Conservation (phyloP, 2,329 filamentous ascomycete genomes). For the Chaetomiaceae sp. region DNA sequence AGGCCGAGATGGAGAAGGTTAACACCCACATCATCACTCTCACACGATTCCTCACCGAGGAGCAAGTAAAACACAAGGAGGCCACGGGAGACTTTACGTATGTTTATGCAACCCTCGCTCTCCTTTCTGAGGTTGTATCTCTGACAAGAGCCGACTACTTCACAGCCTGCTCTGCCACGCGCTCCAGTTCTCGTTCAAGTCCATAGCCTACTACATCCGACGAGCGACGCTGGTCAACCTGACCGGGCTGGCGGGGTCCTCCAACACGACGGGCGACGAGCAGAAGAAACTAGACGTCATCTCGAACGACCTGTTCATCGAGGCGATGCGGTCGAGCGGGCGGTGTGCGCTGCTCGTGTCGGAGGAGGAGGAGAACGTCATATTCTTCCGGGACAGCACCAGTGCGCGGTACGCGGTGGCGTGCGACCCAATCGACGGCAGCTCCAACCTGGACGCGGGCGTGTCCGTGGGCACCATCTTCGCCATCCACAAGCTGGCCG, state of each 20-base stretch:
- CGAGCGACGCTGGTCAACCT: slow-evolving; percentile 92
- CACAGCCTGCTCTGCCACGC: slow-evolving; percentile 95
- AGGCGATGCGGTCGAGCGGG: slow-evolving; percentile 87
- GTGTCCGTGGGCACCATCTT: slow-evolving; percentile 98
- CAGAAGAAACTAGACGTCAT: slow-evolving; percentile 99
- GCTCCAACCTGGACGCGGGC: slow-evolving; percentile 94
- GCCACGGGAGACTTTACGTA: slow-evolving; percentile 99
- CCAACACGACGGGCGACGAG: slow-evolving; percentile 93
- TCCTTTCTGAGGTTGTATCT: neutral
- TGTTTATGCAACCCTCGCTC: slow-evolving; percentile 28
- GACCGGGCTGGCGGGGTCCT: slow-evolving; percentile 87
- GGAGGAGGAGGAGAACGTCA: slow-evolving; percentile 91
- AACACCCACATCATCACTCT: slow-evolving; percentile 96
- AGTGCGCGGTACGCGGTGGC: slow-evolving; percentile 88
- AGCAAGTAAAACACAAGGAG: slow-evolving; percentile 87
- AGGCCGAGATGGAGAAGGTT: slow-evolving; percentile 65
- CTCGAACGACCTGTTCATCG: slow-evolving; percentile 95
- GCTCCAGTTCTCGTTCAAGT: slow-evolving; percentile 99
- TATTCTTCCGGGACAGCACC: slow-evolving; percentile 71
- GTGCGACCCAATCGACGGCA: slow-evolving; percentile 97
- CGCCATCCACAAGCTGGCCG: slow-evolving; percentile 81
- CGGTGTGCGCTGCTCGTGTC: slow-evolving; percentile 92
- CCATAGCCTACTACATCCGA: slow-evolving; percentile 98
- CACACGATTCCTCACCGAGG: slow-evolving; percentile 91
- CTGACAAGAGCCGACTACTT: slow-evolving; percentile 11